Conservation (phyloP, 2,329 filamentous ascomycete genomes). For the Colletotrichum incanum region DNA sequence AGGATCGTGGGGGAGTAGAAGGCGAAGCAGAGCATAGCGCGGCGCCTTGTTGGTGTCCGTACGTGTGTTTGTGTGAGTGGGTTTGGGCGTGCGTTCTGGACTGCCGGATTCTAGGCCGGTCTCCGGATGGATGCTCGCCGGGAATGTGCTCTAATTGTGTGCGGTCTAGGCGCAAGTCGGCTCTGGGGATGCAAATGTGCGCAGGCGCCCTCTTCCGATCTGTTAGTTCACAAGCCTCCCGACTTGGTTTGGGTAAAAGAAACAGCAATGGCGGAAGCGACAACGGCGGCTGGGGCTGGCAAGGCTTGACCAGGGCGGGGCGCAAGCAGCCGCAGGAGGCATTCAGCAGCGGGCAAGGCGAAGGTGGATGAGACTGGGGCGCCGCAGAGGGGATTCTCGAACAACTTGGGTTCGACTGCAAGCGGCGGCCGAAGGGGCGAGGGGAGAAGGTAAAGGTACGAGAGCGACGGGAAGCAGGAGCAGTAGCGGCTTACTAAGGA, state of each 20-base stretch:
- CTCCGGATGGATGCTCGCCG: slow-evolving; percentile 24
- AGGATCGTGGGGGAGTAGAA: slow-evolving; percentile 31
- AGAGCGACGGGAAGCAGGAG: slow-evolving; percentile 28
- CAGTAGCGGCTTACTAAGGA: slow-evolving; percentile 31
- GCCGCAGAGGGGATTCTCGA: slow-evolving; percentile 28
- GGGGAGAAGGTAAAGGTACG: not conserved
- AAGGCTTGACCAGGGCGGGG: slow-evolving; percentile 21
- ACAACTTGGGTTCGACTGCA: slow-evolving; percentile 33
- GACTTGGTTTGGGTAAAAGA: not conserved
- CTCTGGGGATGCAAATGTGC: slow-evolving; percentile 2
- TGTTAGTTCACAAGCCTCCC: slow-evolving; percentile 35
- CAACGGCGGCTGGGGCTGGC: slow-evolving; percentile 32
- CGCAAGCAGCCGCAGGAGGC: slow-evolving; percentile 26
- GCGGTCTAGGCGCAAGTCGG: slow-evolving; percentile 30
- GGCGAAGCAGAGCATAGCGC: slow-evolving; percentile 36
- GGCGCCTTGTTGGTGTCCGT: slow-evolving; percentile 17
- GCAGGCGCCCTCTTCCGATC: slow-evolving; percentile 17
- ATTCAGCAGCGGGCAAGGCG: slow-evolving; percentile 23
- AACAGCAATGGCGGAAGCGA: slow-evolving; percentile 8
- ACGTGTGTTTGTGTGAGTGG: not conserved
- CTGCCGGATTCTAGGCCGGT: slow-evolving; percentile 27
- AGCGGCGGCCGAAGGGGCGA: slow-evolving; percentile 25
- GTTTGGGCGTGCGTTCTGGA: slow-evolving; percentile 30
- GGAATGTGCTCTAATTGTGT: slow-evolving; percentile 39
- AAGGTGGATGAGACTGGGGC: slow-evolving; percentile 1